phyloP scores from a whole-genome alignment of 2,329 filamentous ascomycete species.

The Monilinia fructicola region DNA sequence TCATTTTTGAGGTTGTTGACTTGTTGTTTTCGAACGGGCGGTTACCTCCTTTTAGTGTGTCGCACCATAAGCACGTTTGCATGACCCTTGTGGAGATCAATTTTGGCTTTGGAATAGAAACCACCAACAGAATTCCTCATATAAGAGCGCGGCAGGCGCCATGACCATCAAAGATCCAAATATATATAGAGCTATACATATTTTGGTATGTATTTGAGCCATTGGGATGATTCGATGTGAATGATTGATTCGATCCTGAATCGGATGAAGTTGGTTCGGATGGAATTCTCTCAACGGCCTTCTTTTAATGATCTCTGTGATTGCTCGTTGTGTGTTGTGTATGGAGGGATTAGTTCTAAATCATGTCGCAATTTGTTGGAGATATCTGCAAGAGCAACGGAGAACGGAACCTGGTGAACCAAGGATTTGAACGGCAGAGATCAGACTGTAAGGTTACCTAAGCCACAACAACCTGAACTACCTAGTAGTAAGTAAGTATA shows the following conservation, averaged over 20 bases:
- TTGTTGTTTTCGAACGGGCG: constrained; percentile 3
- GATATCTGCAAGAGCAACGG: too few relatives aligned
- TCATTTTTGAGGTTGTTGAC: not conserved
- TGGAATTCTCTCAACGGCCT: not conserved
- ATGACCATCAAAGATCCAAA: not conserved
- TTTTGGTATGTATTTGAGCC: too few relatives aligned
- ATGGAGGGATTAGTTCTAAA: too few relatives aligned
- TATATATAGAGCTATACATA: too few relatives aligned
- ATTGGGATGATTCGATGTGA: not conserved
- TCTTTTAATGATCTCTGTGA: too few relatives aligned
- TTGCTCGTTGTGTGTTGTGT: too few relatives aligned
- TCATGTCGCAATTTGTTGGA: too few relatives aligned
- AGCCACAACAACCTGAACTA: too few relatives aligned
- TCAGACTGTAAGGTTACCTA: too few relatives aligned
- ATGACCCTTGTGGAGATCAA: constrained; percentile 5
- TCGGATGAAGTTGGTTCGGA: not conserved
- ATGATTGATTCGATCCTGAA: not conserved
- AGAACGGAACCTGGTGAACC: too few relatives aligned
- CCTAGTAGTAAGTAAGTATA: too few relatives aligned
- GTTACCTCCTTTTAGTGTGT: constrained; percentile 11
- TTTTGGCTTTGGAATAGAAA: not conserved
- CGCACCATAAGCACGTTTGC: constrained; percentile 9
- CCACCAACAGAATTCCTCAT: not conserved
- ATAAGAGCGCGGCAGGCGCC: not conserved
- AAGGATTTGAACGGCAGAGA: too few relatives aligned